A percentile compares a stretch with the other conserved stretches of the same genome.
phyloP scores from a whole-genome alignment of 1,139 yeast genomes.

The Blastobotrys elegans region DNA sequence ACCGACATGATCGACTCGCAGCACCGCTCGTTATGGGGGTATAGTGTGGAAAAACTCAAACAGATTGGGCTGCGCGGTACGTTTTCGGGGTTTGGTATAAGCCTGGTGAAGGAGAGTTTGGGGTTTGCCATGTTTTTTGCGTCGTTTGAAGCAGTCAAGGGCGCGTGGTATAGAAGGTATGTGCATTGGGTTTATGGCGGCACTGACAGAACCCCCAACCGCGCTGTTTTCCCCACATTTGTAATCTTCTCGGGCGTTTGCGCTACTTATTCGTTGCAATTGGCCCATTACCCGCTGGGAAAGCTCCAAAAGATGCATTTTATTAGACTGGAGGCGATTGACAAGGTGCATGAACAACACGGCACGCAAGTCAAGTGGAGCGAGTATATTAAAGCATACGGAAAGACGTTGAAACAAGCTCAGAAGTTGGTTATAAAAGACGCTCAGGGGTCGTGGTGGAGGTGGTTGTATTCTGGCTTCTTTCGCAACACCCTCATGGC shows the following conservation, averaged over 20 bases:
- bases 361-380: constrained; percentile 11
- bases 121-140: constrained; percentile 87
- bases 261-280: constrained; percentile 72
- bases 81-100: constrained; percentile 80
- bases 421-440: constrained; percentile 50
- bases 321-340: constrained; percentile 73
- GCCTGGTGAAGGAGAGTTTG: constrained; percentile 70
- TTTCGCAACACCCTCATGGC: constrained; percentile 65
- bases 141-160: constrained; percentile 76
- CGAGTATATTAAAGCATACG: constrained; percentile 54
- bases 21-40: constrained; percentile 71
- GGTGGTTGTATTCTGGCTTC: constrained; percentile 76
- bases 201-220: constrained; percentile 3
- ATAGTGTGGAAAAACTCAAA: constrained; percentile 60
- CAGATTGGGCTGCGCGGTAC: constrained; percentile 81
- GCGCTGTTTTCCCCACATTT: constrained; percentile 59
- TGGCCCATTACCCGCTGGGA: constrained; percentile 77
- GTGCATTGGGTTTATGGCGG: constrained; percentile 20
- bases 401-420: constrained; percentile 64
- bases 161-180: constrained; percentile 27
- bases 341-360: constrained; percentile 37
- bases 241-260: constrained; percentile 83
- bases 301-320: constrained; percentile 78
- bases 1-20: constrained; percentile 65
- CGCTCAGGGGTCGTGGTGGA: constrained; percentile 48